Conservation (phyloP, 2,329 filamentous ascomycete species). For the Beauveria varroae region DNA sequence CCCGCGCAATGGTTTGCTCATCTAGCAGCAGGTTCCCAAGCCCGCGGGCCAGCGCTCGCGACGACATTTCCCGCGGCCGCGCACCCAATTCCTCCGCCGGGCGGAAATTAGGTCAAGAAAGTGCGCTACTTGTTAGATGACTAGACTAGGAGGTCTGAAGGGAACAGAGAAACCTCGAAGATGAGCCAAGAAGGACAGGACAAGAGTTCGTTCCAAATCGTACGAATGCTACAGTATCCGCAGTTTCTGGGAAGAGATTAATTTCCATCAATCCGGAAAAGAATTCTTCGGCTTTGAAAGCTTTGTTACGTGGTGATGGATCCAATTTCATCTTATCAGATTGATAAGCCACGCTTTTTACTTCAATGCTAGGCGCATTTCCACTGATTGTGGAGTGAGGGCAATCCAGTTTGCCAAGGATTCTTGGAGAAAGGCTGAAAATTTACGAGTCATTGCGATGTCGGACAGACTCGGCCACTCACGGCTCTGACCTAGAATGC, state of each 20-base stretch:
- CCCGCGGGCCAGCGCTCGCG: too few species aligned
- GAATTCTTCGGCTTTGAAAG: neutral
- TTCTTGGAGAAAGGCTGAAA: neutral
- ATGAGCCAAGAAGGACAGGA: too few species aligned
- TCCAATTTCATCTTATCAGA: neutral
- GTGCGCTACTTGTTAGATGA: too few species aligned
- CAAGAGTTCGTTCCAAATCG: too few species aligned
- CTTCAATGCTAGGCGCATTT: neutral
- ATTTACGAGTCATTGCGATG: neutral
- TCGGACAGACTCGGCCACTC: neutral
- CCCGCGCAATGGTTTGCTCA: too few species aligned
- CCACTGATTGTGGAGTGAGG: neutral
- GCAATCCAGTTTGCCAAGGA: neutral
- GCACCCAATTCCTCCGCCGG: too few species aligned
- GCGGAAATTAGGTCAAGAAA: too few species aligned
- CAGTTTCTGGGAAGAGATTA: neutral
- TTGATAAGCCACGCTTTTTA: neutral
- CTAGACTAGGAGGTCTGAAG: too few species aligned
- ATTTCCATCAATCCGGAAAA: neutral
- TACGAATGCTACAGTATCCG: too few species aligned
- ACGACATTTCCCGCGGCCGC: too few species aligned
- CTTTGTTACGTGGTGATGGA: neutral
- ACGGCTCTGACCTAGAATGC: neutral
- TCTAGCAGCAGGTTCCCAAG: too few species aligned
- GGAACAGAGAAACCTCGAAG: too few species aligned